Evolutionary conservation across 2,329 filamentous ascomycete genomes (phyloP), one percentile per base, ranked within the genome.

Genomic region (Emydomyces testavorans): DNA sequence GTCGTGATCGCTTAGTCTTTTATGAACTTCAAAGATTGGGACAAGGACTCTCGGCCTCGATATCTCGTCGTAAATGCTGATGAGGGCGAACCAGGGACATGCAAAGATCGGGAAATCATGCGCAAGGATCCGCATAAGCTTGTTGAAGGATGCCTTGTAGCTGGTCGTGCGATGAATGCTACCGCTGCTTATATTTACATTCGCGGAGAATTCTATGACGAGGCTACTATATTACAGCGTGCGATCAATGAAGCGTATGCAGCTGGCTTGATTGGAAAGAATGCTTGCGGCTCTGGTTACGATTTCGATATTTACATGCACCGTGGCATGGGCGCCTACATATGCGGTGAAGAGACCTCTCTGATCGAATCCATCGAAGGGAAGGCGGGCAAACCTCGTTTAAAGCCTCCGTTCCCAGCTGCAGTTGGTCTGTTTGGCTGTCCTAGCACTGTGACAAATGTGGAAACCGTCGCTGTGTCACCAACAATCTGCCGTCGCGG

Each of bases 21-120:
- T 71, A 98, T 98, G 92, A 98, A 98, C 77, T 89, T 90, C 76
- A 95, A 95, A 72, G 92, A 88, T 61, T 98, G 92, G 92, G 90
- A 98, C 62, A 94, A 98, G 73, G 92, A 96, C 67, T 83, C 70
- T 60, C 94, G 94, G 71, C 92, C 92, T 56, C 82, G 92, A 62
- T 98, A 98, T 65, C 76, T 98, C 48, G 90, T 98, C 53, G 87
- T 98, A 73, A 98, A 98, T 64, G 92, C 92, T 57, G 92, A 98
- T 67, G 92, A 98, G 74, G 92, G 92, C 62, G 92, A 98, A 71
- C 92, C 92, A 24, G 92, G 92, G 68, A 98, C 92, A 46, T 98
- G 92, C 82, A 98, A 98, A 75, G 92, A 98, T 70, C 83, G 92
- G 64, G 92, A 98, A 70, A 98, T 98, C 59, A 98, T 98, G 92